A percentile compares a stretch with the other conserved stretches of the same genome.
Evolutionary conservation across 371 early-diverging fungal genomes (phyloP).

Genomic region (Chytridiales sp.): DNA sequence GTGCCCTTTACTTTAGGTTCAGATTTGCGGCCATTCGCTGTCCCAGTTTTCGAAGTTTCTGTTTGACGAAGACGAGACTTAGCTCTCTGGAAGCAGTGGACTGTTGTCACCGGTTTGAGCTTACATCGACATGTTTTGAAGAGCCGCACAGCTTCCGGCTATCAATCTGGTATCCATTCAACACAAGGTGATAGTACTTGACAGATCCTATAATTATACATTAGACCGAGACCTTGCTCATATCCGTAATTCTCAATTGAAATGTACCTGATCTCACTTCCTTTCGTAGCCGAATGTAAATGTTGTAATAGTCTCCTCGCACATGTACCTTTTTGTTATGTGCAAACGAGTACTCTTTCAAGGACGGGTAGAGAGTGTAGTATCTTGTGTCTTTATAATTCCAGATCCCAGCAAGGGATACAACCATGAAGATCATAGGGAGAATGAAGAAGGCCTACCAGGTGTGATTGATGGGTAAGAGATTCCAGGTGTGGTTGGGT

Average conservation of each 20-base stretch:
- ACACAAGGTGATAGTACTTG: conserved; percentile 28
- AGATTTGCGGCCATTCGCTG: conserved; percentile 33
- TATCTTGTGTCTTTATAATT: conserved; percentile 28
- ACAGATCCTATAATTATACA: conserved; percentile 11
- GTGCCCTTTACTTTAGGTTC: conserved; percentile 24
- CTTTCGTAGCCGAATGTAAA: conserved; percentile 31
- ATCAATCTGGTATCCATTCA: conserved; percentile 38
- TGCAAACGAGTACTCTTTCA: conserved; percentile 26
- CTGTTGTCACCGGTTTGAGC: neutral
- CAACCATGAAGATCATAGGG: conserved; percentile 21
- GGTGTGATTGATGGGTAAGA: neutral
- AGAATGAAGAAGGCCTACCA: conserved; percentile 28
- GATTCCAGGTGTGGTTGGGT: neutral
- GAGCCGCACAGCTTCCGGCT: conserved; percentile 22
- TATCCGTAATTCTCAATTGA: neutral
- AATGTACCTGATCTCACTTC: conserved; percentile 32
- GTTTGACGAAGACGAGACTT: neutral
- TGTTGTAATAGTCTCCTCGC: conserved; percentile 34
- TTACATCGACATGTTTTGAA: conserved; percentile 27
- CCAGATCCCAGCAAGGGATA: conserved; percentile 27
- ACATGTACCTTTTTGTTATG: conserved; percentile 26
- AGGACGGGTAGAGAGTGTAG: conserved; percentile 25
- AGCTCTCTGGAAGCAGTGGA: neutral
- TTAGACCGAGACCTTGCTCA: neutral
- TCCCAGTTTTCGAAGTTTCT: conserved; percentile 32